phyloP scores from a whole-genome alignment of 352 stramenopile genomes.

The Elongisporangium senticosum region DNA sequence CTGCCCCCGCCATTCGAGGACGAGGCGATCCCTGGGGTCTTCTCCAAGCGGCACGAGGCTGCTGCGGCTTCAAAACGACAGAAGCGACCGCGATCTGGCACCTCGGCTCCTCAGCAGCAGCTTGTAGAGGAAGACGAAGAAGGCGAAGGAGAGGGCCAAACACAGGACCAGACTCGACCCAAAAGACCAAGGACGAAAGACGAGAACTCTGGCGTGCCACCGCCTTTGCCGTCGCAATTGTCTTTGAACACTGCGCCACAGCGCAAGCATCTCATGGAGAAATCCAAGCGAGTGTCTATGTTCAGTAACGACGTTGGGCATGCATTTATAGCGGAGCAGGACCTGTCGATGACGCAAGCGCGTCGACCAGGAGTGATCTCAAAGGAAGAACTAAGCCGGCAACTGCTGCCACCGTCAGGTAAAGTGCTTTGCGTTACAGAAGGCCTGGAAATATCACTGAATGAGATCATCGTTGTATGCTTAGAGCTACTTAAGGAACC shows the following conservation, averaged over 20 bases:
- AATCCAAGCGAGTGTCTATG: constrained; percentile 9
- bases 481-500: constrained; percentile 27
- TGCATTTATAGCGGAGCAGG: not conserved
- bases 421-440: not conserved
- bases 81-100: not conserved
- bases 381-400: constrained; percentile 38
- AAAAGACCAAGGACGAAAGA: not conserved
- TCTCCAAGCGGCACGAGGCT: constrained; percentile 25
- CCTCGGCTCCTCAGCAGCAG: not conserved
- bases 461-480: not conserved
- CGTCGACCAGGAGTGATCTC: constrained; percentile 52
- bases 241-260: not conserved
- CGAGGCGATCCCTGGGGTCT: constrained; percentile 58
- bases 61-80: not conserved
- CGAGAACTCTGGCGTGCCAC: not conserved
- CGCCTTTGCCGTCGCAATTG: not conserved
- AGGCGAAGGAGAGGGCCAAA: not conserved
- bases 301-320: constrained; percentile 3
- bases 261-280: constrained; percentile 14
- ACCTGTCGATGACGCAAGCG: constrained; percentile 1
- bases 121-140: constrained; percentile 31
- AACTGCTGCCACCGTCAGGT: constrained; percentile 30
- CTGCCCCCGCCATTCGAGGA: constrained; percentile 74
- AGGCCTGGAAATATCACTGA: not conserved
- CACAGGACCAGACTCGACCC: not conserved